These are phyloP conservation scores for Halenospora varia DNA, from an alignment of 495 filamentous ascomycete species.

Conservation along the genomic window DNA sequence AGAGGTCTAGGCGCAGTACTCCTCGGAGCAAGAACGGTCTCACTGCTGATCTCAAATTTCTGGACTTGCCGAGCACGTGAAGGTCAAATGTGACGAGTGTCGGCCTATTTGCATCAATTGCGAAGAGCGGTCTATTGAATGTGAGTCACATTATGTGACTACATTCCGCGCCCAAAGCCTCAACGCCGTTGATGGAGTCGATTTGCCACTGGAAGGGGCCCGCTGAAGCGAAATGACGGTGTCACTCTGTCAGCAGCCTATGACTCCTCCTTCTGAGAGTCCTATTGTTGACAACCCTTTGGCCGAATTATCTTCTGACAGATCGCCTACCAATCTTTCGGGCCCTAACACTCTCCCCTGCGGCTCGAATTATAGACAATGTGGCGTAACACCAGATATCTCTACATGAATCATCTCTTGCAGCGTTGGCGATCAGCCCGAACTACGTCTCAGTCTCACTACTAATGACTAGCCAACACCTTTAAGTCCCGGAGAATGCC, in stretches of 20 bases:
- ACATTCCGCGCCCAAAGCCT: slow-evolving; percentile 1
- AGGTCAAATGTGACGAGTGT: slow-evolving; percentile 4
- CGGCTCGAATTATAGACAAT: background rate
- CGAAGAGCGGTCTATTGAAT: background rate
- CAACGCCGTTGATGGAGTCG: background rate
- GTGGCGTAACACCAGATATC: background rate
- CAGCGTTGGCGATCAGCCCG: background rate
- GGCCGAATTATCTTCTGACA: background rate
- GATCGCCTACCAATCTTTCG: background rate
- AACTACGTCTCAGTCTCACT: background rate
- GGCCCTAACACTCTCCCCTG: background rate
- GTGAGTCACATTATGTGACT: too few relatives aligned
- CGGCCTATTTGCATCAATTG: slow-evolving; percentile 2
- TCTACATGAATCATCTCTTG: background rate
- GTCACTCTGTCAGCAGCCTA: background rate
- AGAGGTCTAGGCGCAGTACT: background rate
- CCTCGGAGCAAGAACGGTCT: background rate
- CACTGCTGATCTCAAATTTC: background rate
- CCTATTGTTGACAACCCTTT: background rate
- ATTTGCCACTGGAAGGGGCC: background rate
- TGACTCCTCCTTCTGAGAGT: background rate
- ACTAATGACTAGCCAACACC: slow-evolving; percentile 1
- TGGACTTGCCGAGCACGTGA: slow-evolving; percentile 3
- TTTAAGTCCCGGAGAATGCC: background rate
- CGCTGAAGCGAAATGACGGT: background rate